Conservation (phyloP, 208 protist genomes). For the Crithidia acanthocephali region DNA sequence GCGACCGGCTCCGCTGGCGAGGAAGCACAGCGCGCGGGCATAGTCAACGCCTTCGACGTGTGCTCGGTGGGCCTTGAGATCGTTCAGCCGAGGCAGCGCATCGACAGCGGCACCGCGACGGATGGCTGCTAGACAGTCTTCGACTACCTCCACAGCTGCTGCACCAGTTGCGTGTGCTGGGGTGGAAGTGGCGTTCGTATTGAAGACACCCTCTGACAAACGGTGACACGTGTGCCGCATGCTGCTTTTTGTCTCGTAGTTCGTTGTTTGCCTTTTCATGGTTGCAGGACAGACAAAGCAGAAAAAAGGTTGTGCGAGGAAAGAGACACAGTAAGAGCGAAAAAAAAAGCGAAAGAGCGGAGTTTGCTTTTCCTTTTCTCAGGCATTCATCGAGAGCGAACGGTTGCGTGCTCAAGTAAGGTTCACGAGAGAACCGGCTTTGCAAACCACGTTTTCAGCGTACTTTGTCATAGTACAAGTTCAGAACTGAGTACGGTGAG, state of each 20-base stretch:
- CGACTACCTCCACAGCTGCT: conserved; percentile 14
- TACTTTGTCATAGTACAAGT: no score
- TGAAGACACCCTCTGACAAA: neutral
- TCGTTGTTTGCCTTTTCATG: no score
- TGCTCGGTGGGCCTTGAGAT: conserved; percentile 36
- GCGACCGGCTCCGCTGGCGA: conserved; percentile 26
- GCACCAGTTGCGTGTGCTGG: neutral
- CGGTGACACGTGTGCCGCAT: neutral
- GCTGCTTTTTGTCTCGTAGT: neutral
- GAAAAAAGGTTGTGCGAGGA: no score
- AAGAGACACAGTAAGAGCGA: no score
- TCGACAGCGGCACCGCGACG: conserved; percentile 11
- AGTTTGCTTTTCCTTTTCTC: no score
- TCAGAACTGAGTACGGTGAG: no score
- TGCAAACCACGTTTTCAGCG: no score
- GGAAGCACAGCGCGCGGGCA: conserved; percentile 71
- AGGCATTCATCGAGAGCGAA: no score
- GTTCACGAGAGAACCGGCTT: no score
- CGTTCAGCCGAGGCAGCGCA: conserved; percentile 50
- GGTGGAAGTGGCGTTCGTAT: neutral
- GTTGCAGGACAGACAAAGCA: neutral
- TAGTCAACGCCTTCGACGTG: conserved; percentile 58
- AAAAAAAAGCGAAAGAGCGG: no score
- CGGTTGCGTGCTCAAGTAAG: no score
- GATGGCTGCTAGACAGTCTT: conserved; percentile 27